Conservation (phyloP, 768 basidiomycete species). For the Lactarius trivialis region DNA sequence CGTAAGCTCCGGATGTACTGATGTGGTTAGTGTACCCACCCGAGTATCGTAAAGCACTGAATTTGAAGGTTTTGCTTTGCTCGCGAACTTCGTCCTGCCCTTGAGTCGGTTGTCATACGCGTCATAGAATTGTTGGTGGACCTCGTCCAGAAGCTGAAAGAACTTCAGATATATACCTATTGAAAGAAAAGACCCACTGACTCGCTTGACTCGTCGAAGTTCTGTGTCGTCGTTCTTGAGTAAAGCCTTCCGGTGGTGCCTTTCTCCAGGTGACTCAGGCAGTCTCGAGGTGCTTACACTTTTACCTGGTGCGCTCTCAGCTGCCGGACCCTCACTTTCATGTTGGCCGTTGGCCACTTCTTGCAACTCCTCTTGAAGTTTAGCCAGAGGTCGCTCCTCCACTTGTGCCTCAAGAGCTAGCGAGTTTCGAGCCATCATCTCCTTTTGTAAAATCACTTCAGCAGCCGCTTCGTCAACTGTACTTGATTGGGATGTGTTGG, state of each 20-base stretch:
- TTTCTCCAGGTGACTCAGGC: constrained; percentile 34
- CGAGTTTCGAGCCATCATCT: constrained; percentile 62
- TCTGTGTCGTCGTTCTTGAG: constrained; percentile 86
- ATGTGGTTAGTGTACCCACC: constrained; percentile 38
- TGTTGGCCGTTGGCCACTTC: constrained; percentile 33
- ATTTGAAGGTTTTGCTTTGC: constrained; percentile 27
- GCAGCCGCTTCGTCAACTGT: constrained; percentile 32
- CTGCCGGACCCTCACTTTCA: neutral
- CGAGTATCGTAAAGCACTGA: constrained; percentile 60
- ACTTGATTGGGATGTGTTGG: constrained; percentile 2
- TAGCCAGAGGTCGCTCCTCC: constrained; percentile 80
- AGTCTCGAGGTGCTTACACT: constrained; percentile 6
- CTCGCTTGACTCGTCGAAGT: constrained; percentile 68
- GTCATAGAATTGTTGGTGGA: constrained; percentile 72
- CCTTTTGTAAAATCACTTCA: constrained; percentile 43
- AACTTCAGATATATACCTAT: neutral
- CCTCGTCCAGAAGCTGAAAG: constrained; percentile 66
- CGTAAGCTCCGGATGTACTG: neutral
- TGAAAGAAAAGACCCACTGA: constrained; percentile 32
- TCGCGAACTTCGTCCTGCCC: constrained; percentile 28
- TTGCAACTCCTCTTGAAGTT: constrained; percentile 74
- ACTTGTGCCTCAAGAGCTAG: constrained; percentile 78
- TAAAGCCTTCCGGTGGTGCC: constrained; percentile 58
- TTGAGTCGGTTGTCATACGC: constrained; percentile 46
- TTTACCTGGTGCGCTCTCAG: neutral